Base-by-base conservation (phyloP, 163 green algal species). In the Prototheca wickerhamii region DNA sequence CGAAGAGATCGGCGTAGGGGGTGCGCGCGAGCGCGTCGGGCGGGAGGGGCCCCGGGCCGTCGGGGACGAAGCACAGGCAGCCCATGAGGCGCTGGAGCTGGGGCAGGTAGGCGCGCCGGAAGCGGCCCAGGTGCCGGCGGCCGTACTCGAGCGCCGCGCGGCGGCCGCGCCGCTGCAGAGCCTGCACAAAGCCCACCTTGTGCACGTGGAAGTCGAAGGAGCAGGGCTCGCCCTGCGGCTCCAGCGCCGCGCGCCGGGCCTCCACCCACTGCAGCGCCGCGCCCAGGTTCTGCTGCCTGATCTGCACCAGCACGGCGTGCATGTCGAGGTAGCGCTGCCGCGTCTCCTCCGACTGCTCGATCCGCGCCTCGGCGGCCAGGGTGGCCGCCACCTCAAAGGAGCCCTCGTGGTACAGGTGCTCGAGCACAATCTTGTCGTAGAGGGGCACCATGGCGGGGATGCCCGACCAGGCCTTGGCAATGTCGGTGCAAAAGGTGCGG, bases 161-260 rank as follows among this genome's bases (percentile, higher is more conserved):
- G n/a, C n/a, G n/a, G n/a, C n/a, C n/a, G n/a, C n/a, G n/a, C n/a
- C n/a, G n/a, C n/a, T n/a, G n/a, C n/a, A n/a, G n/a, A n/a, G n/a
- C 18, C 35, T 85, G 70, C 18, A 96, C 55, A 74, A 96, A 97
- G 54, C 81, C 78, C 32, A 97, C 76, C 8, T 64, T 71, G 71
- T 94, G 90, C 26, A 97, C 79, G 63, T 76, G 75, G 74, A 97
- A 96, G 69, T 95, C 88, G 53, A 97, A 86, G n/a, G 54, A 44
- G 21, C 29, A 40, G 23, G 53, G 61, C 55, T 50, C 54, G 2
- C 60, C 60, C 44, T 23, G 23, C 29, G 12, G 29, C 30, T 59
- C 12, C 30, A 42, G 52, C 30, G 30, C 52, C 37, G 15, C 10
- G 37, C 37, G 37, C 37, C 44, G n/a, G n/a, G n/a, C n/a, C n/a